Conservation (phyloP, 257 asterid genomes). For the Solanum paucissectum region DNA sequence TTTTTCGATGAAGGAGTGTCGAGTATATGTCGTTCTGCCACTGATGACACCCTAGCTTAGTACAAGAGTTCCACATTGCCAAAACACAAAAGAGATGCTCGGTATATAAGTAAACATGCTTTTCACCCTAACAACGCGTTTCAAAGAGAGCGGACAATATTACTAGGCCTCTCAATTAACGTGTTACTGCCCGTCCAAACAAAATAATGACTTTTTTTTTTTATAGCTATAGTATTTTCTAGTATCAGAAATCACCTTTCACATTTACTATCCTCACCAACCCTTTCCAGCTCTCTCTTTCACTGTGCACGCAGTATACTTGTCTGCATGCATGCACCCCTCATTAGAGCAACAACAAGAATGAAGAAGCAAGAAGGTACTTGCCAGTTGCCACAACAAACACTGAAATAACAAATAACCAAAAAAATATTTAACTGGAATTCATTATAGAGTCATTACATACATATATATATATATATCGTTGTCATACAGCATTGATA, state of each 20-base stretch:
- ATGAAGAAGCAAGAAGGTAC: not conserved
- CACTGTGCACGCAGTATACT: not conserved
- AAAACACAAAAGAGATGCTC: not conserved
- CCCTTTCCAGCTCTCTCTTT: slow-evolving; percentile 5
- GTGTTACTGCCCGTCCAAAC: not conserved
- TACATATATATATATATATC: not conserved
- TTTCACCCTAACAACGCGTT: not conserved
- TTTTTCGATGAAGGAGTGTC: not conserved
- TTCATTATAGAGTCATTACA: not conserved
- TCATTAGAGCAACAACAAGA: not conserved
- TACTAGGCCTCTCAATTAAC: not conserved
- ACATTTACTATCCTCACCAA: slow-evolving; percentile 32
- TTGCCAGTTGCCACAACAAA: not conserved
- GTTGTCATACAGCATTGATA: not conserved
- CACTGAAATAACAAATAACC: not conserved
- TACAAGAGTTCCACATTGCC: not conserved
- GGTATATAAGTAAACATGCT: not conserved
- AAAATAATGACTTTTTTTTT: not conserved
- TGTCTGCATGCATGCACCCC: slow-evolving; percentile 3
- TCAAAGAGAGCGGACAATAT: not conserved
- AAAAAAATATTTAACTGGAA: not conserved
- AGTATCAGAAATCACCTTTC: slow-evolving; percentile 12
- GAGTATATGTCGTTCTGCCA: not conserved
- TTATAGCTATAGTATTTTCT: not conserved
- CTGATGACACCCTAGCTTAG: not conserved